Base-by-base conservation (phyloP, 805 yeast species). In the Isabelozyma gotoi region DNA sequence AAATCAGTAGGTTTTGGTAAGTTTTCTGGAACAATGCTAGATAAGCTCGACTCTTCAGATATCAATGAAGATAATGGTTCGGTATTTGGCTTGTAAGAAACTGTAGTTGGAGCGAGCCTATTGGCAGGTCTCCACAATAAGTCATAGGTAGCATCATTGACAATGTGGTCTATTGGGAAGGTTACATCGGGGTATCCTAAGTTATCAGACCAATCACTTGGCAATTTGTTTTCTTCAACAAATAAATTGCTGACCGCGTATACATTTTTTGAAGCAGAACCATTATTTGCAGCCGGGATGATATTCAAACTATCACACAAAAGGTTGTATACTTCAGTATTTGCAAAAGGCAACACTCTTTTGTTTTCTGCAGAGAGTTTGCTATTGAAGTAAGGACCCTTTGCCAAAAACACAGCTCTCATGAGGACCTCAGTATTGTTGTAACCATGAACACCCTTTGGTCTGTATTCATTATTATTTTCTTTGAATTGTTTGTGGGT, bases 361-460 rank as follows among this genome's bases (percentile, higher is more conserved):
- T 52, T 48, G 12, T 42, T 40, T 15, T 54, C 42, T 4, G 27
- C n/a, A 5, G 71, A 63, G 15, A 71, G 62, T 33, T 59, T 64
- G 18, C 53, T 45, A 33, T 65, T 56, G 62, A 91, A 90, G 55
- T 76, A 86, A 0, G 97, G 97, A 0, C 98, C 98, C 1, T 74
- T 61, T 0, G 85, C 96, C 33, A 88, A 53, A 59, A 92, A 91
- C 7, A 88, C 53, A 0, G 96, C 90, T 40, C 96, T 68, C 96
- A 90, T 90, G 44, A 89, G 67, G 5, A 84, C 76, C 47, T 84
- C 88, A 0, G 84, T 75, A 55, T 85, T 86, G 56, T 85, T 81
- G 60, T 88, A 91, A 2, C 97, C 97, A 62, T 88, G 96, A 0
- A 85, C 85, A 7, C 96, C 97, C 42, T 70, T 70, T 3, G 88